Base-by-base conservation (phyloP, 495 filamentous ascomycete genomes). In the Annulohypoxylon nitens region DNA sequence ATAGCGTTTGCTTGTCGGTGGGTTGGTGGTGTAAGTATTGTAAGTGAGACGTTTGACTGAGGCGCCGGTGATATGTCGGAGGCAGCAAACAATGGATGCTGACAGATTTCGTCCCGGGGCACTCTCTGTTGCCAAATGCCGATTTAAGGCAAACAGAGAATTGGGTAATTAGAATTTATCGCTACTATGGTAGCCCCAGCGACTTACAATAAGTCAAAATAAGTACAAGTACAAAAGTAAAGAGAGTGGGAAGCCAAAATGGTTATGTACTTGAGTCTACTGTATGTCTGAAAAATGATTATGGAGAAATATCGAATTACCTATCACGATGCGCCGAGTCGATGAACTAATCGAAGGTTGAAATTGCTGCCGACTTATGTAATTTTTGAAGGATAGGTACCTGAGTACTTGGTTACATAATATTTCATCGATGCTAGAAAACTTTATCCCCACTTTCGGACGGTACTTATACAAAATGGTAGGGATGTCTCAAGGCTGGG, bases 41-140 rank as follows among this genome's bases (percentile, higher is more conserved):
- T 37, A 67, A 51, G 61, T 57, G 43, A 63, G 50, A 50, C 48
- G 69, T 39, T 63, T 60, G 65, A 65, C 36, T 70, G 65, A 73
- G 34, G 16, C 37, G 50, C 20, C 50, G 62, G 58, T 41, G 50
- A 61, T 33, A 33, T 41, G 36, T 62, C n/a, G 59, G 34, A 59
- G 23, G 55, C 30, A 48, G 23, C 63, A 67, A 67, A 71, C 63
- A 67, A 62, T 57, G 37, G 51, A 53, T 53, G 48, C 20, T 53
- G 20, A 30, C 48, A 25, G 48, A 53, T 53, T 7, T 26, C 11
- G 16, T 54, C 26, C 50, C 30, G 30, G 30, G 5, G 5, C 30
- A 26, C 20, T 33, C 3, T 54, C 50, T n/a, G 50, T 26, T 26
- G 50, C 11, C 26, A 54, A 20, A 23, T 57, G 26, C 53, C 30